Percentiles rank a stretch among this genome's conserved stretches.
Evolutionary conservation across 2,329 filamentous ascomycete species (phyloP).

Genomic region (Aureobasidium sp.): DNA sequence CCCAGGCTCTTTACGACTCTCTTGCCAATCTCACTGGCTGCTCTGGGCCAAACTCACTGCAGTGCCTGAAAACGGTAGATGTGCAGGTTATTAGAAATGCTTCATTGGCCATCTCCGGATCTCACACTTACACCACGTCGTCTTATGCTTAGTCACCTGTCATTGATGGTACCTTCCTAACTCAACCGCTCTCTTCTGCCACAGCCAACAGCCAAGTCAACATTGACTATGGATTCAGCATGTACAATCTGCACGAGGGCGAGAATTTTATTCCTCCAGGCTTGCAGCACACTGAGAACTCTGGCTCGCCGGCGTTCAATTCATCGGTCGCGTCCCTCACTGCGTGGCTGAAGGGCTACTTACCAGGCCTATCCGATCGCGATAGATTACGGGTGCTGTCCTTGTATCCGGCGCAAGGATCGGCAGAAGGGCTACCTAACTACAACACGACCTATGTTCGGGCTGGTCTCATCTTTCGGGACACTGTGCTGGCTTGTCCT

Average conservation of each 20-base stretch:
- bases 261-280: constrained; percentile 51
- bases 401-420: constrained; percentile 41
- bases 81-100: constrained; percentile 47
- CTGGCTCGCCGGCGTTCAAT: constrained; percentile 36
- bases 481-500: constrained; percentile 51
- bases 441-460: constrained; percentile 45
- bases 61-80: constrained; percentile 47
- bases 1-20: constrained; percentile 42
- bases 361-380: constrained; percentile 37
- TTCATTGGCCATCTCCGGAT: constrained; percentile 38
- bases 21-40: constrained; percentile 43
- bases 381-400: constrained; percentile 33
- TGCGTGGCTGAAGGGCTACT: constrained; percentile 44
- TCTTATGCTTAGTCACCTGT: constrained; percentile 54
- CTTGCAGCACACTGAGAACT: constrained; percentile 28
- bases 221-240: constrained; percentile 40
- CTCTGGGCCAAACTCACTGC: constrained; percentile 36
- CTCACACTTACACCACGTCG: constrained; percentile 45
- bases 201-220: constrained; percentile 33
- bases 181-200: constrained; percentile 37
- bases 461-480: constrained; percentile 50
- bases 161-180: constrained; percentile 48
- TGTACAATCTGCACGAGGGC: constrained; percentile 56
- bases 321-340: constrained; percentile 42
- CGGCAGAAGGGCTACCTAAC: constrained; percentile 36